phyloP scores from a whole-genome alignment of 495 filamentous ascomycete genomes.

The Penicillium tannophilum region DNA sequence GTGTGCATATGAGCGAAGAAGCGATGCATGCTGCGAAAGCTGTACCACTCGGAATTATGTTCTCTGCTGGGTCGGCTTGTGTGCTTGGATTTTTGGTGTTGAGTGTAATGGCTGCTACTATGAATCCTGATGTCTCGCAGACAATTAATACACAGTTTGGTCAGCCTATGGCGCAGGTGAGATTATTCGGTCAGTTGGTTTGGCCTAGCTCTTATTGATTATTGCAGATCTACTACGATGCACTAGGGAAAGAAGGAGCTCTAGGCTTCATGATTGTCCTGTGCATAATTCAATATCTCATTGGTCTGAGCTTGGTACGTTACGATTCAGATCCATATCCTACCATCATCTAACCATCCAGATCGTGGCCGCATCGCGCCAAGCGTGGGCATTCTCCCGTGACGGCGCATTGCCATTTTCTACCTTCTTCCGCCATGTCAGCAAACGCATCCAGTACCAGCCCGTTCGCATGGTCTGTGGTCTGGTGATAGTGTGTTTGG shows the following conservation, averaged over 20 bases:
- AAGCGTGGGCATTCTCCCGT: slow-evolving; percentile 62
- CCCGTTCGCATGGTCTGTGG: slow-evolving; percentile 63
- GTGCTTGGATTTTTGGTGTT: slow-evolving; percentile 59
- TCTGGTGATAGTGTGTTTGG: slow-evolving; percentile 51
- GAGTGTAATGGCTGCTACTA: slow-evolving; percentile 41
- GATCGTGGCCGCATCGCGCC: slow-evolving; percentile 57
- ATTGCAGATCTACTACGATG: slow-evolving; percentile 44
- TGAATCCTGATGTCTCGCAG: slow-evolving; percentile 37
- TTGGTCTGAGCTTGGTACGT: slow-evolving; percentile 42
- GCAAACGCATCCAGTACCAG: slow-evolving; percentile 57
- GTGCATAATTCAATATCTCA: slow-evolving; percentile 45
- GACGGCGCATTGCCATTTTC: slow-evolving; percentile 65
- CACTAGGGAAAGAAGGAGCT: slow-evolving; percentile 43
- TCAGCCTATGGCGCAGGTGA: slow-evolving; percentile 50
- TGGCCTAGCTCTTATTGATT: background rate
- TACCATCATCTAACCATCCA: slow-evolving; percentile 12
- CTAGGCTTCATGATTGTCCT: slow-evolving; percentile 48
- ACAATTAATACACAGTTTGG: slow-evolving; percentile 36
- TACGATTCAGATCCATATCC: background rate
- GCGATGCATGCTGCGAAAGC: slow-evolving; percentile 62
- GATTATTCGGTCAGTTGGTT: background rate
- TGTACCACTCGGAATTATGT: slow-evolving; percentile 62
- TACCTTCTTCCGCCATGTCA: slow-evolving; percentile 59
- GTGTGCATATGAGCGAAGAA: slow-evolving; percentile 66
- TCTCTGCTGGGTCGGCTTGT: slow-evolving; percentile 36